Percentiles rank a stretch among this genome's conserved stretches.
These are phyloP conservation scores for Aspergillus floridensis DNA, from an alignment of 2,329 filamentous ascomycete species.

Conservation along the genomic window DNA sequence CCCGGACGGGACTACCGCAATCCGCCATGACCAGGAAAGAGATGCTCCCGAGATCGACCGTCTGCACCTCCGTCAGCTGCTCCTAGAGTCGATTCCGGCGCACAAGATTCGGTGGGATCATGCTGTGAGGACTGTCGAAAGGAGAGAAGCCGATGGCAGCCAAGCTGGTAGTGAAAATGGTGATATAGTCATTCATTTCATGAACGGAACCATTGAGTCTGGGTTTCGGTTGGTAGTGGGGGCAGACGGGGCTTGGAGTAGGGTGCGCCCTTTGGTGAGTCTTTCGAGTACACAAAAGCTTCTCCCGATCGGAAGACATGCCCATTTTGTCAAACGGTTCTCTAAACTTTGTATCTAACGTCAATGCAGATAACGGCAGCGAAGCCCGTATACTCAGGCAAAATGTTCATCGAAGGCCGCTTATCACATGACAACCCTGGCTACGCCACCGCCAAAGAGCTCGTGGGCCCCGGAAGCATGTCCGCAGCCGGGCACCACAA, in stretches of 20 bases:
- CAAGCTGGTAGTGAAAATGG: background rate
- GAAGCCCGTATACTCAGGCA: conserved; percentile 35
- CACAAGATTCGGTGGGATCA: conserved; percentile 36
- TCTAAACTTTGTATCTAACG: background rate
- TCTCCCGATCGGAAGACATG: too few relatives aligned
- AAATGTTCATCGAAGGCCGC: conserved; percentile 30
- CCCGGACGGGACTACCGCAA: background rate
- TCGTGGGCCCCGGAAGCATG: conserved; percentile 11
- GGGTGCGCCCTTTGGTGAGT: conserved; percentile 31
- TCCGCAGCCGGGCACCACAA: conserved; percentile 5
- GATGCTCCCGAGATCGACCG: conserved; percentile 45
- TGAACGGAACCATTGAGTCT: too few relatives aligned
- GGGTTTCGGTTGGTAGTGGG: too few relatives aligned
- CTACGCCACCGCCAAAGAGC: conserved; percentile 22
- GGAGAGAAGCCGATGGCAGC: background rate
- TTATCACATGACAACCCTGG: conserved; percentile 27
- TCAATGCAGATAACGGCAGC: conserved; percentile 30
- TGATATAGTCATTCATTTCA: too few relatives aligned
- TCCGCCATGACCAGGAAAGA: conserved; percentile 19
- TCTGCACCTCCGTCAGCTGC: conserved; percentile 32
- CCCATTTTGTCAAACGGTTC: too few relatives aligned
- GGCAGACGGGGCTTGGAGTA: conserved; percentile 35
- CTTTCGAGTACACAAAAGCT: too few relatives aligned
- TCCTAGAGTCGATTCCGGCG: conserved; percentile 37
- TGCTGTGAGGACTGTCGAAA: background rate